Base-by-base conservation (phyloP, 192 early-diverging fungal species). In the Backusella morwellensis region DNA sequence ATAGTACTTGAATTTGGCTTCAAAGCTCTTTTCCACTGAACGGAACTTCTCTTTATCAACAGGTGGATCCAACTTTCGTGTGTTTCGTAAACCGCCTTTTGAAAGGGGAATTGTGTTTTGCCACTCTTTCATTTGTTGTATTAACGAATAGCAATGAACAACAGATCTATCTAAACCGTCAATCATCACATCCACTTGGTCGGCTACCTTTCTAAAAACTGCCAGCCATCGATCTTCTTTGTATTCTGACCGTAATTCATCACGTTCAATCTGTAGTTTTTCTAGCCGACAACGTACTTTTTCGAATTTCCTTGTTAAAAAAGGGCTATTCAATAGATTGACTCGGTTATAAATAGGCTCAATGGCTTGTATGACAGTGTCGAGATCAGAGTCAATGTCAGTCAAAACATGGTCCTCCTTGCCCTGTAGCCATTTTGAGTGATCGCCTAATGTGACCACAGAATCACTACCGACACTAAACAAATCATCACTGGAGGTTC, bases 141-240 rank as follows among this genome's bases (percentile, higher is more conserved):
- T 66, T 26, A 75, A 36, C 5, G 44, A 50, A 21, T 86, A 81
- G 66, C 89, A 88, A 56, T 90, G 89, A 21, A 71, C 47, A 21
- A 87, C 83, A 1, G 85, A 84, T 42, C 82, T 78, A 50, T 90
- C 89, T 41, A 90, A 79, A 6, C 83, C 83, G 44, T 90, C 87
- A 75, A 90, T 88, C 89, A 90, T 90, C 9, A 78, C 80, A 79
- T 83, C 84, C 21, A 87, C 87, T 72, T 90, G 83, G 67, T 86
- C 80, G 1, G 87, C 79, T 14, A 87, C 86, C 50, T 87, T 85
- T 29, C 86, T 84, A 77, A 90, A 90, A n/a, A 87, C 84, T 7
- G 79, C 79, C n/a, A 87, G 75, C 89, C 89, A 90, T 63, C 78
- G 79, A 68, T 90, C 89, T 63, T 90, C 89, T 68, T 90, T 90